Evolutionary conservation across 345 rosid genomes (phyloP).

Genomic region (Pugionium dolabratum): DNA sequence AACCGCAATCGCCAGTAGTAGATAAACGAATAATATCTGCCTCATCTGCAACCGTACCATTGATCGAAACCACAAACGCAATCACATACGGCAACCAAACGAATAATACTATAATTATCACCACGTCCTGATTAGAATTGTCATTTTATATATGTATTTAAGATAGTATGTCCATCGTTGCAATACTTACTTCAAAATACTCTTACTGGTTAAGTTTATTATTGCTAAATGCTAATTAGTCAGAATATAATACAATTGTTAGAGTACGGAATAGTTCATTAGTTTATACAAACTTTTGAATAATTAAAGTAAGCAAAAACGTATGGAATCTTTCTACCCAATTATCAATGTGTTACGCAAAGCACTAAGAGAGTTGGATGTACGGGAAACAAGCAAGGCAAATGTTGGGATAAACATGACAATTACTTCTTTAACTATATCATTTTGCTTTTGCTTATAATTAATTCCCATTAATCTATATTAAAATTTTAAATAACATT

Average conservation of each 20-base stretch:
- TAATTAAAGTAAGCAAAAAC: slow-evolving; percentile 36
- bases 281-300: slow-evolving; percentile 18
- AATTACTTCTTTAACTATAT: slow-evolving; percentile 36
- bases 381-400: slow-evolving; percentile 45
- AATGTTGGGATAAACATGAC: slow-evolving; percentile 46
- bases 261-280: slow-evolving; percentile 16
- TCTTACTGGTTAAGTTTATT: neutral
- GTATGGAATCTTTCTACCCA: slow-evolving; percentile 41
- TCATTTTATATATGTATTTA: too few relatives aligned
- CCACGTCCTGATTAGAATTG: too few relatives aligned
- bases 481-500: slow-evolving; percentile 2
- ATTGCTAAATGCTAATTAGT: slow-evolving; percentile 28
- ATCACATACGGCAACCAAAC: too few relatives aligned
- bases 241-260: slow-evolving; percentile 5
- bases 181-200: neutral
- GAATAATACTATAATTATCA: too few relatives aligned
- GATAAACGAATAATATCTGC: too few relatives aligned
- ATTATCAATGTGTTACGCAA: slow-evolving; percentile 34
- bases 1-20: too few relatives aligned
- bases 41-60: too few relatives aligned
- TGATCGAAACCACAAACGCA: too few relatives aligned
- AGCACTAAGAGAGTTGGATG: slow-evolving; percentile 38
- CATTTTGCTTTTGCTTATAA: slow-evolving; percentile 10
- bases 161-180: neutral
- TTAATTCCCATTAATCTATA: slow-evolving; percentile 23